phyloP scores from a whole-genome alignment of 2,329 filamentous ascomycete genomes.

The Hypoxylon sp. region DNA sequence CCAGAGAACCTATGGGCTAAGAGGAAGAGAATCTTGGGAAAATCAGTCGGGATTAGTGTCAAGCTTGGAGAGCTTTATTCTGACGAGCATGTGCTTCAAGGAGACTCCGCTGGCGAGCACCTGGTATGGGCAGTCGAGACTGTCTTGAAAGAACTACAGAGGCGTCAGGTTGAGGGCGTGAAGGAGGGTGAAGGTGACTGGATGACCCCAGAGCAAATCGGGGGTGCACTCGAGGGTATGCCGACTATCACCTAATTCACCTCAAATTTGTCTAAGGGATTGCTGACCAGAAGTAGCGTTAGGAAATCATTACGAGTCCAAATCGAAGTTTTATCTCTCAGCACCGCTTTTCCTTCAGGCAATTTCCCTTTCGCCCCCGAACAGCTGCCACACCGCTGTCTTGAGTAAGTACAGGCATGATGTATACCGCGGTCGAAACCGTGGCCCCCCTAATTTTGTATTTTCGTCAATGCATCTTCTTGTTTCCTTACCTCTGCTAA shows the following conservation, averaged over 20 bases:
- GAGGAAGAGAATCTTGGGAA: constrained; percentile 76
- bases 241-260: not conserved
- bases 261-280: not conserved
- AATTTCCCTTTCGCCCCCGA: constrained; percentile 72
- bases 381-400: constrained; percentile 81
- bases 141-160: constrained; percentile 77
- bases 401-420: constrained; percentile 69
- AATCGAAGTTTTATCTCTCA: constrained; percentile 82
- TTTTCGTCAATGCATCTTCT: not conserved
- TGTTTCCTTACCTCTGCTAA: constrained; percentile 25
- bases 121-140: constrained; percentile 87
- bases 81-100: constrained; percentile 78
- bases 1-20: constrained; percentile 67
- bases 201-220: constrained; percentile 78
- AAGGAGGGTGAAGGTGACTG: constrained; percentile 78
- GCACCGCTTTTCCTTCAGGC: constrained; percentile 90
- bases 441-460: not conserved
- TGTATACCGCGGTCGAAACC: not conserved
- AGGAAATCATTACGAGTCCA: constrained; percentile 79
- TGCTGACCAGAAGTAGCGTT: constrained; percentile 66
- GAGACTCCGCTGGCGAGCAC: constrained; percentile 78
- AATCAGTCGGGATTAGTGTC: constrained; percentile 79
- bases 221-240: constrained; percentile 77
- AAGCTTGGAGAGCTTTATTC: constrained; percentile 89
- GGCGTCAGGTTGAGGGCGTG: constrained; percentile 74